These are phyloP conservation scores for Phyllosticta ampelicida DNA, from an alignment of 2,329 filamentous ascomycete species.

Conservation along the genomic window DNA sequence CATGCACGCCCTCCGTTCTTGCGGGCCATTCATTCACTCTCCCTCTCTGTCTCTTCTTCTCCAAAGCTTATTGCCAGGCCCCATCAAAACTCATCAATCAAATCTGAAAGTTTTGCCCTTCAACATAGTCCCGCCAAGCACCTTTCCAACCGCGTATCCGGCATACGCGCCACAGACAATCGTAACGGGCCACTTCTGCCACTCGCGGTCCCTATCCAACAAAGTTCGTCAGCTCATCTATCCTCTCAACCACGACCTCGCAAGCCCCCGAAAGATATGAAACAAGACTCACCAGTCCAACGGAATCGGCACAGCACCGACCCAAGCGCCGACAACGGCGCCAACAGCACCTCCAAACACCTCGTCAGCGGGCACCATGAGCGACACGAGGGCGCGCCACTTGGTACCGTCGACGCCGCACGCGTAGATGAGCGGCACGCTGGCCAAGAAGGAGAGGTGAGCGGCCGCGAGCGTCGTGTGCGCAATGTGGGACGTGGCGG, in stretches of 20 bases:
- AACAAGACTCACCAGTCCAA: constrained; percentile 61
- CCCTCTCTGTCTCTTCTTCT: not conserved
- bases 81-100: constrained; percentile 15
- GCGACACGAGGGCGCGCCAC: constrained; percentile 60
- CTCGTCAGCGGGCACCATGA: constrained; percentile 67
- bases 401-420: constrained; percentile 64
- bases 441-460: constrained; percentile 68
- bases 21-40: no score
- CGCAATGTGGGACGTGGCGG: constrained; percentile 65
- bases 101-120: constrained; percentile 38
- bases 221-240: not conserved
- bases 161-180: constrained; percentile 73
- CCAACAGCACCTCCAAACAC: constrained; percentile 76
- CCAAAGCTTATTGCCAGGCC: not conserved
- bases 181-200: constrained; percentile 96
- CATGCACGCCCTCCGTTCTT: no score
- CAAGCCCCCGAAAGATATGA: not conserved
- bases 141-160: constrained; percentile 63
- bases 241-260: not conserved
- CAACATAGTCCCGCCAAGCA: constrained; percentile 42
- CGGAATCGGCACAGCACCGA: constrained; percentile 89
- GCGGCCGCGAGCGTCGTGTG: constrained; percentile 73
- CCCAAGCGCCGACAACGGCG: constrained; percentile 70
- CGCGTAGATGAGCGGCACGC: constrained; percentile 74
- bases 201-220: constrained; percentile 65